Evolutionary conservation across 768 basidiomycete species (phyloP), one percentile per base, ranked within the genome.

Genomic region (Lentinus tigrinus): DNA sequence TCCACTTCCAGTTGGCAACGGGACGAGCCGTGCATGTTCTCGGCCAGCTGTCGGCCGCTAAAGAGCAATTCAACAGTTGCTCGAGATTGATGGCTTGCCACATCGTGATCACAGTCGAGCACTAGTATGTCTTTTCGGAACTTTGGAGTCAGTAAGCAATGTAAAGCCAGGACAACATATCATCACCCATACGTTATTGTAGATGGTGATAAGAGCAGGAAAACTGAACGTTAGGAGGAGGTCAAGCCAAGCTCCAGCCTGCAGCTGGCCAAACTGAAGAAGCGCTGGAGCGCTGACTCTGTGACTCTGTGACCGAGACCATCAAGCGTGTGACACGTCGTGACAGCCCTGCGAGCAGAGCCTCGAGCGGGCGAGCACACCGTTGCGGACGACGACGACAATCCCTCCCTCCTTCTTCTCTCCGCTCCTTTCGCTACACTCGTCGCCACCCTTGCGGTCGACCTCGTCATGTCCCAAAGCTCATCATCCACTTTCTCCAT

Each of bases 401-500:
- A 38, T 31, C 48, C 42, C 21, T 47, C 58, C 19, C 11, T 56
- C 54, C 17, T 52, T 60, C 31, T 34, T 47, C 34, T 34, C 46
- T 26, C 24, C 36, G 21, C 39, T 37, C 47, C 24, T 39, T 36
- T 42, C 21, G 24, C 21, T 43, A 9, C 39, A 23, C 23, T 52
- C 17, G 2, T 34, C 26, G 17, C 17, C 8, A 42, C 52, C 27
- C 42, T 24, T 31, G 44, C 13, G 28, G 46, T 51, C 44, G 50
- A 40, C 52, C 38, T 47, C 48, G 27, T 42, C 49, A 55, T 42
- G 58, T 40, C 58, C 26, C 3, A n/a, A 8, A 10, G 10, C 19
- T 31, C 40, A 13, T 44, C 42, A 4, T 31, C 42, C 11, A 61
- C n/a, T n/a, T n/a, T n/a, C n/a, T n/a, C 60, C 43, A 83, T 87